Evolutionary conservation across 164 flowering plant species (phyloP).

Genomic region (Magnolia officinalis): DNA sequence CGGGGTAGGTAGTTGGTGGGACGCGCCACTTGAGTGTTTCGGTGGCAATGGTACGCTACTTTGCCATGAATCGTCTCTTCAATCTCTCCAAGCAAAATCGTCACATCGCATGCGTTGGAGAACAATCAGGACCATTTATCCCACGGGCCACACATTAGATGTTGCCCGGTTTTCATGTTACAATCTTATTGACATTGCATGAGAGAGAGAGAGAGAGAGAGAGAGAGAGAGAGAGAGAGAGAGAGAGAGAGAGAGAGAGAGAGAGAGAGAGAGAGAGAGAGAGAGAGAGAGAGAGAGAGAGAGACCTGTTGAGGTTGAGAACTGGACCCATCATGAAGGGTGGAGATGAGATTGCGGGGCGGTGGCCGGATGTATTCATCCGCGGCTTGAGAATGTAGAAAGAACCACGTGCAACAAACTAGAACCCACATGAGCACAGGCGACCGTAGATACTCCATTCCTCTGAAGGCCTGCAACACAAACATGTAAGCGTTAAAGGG

Average conservation of each 20-base stretch:
- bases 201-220: conserved; percentile 6
- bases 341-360: conserved; percentile 31
- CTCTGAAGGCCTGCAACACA: not conserved
- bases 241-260: conserved; percentile 12
- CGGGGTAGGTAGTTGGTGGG: too few relatives aligned
- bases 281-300: conserved; percentile 16
- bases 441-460: not conserved
- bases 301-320: conserved; percentile 58
- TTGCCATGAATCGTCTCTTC: not conserved
- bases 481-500: not conserved
- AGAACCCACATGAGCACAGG: not conserved
- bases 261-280: conserved; percentile 14
- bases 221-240: conserved; percentile 18
- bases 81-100: not conserved
- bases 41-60: too few relatives aligned
- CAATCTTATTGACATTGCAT: too few relatives aligned
- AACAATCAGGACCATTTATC: not conserved
- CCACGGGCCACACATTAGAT: not conserved
- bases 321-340: conserved; percentile 27
- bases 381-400: conserved; percentile 7
- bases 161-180: not conserved
- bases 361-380: conserved; percentile 34
- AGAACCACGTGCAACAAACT: not conserved
- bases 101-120: not conserved
- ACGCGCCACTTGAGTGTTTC: too few relatives aligned